Base-by-base conservation (phyloP, 148 eudicot genomes). In the Diospyros kaki region DNA sequence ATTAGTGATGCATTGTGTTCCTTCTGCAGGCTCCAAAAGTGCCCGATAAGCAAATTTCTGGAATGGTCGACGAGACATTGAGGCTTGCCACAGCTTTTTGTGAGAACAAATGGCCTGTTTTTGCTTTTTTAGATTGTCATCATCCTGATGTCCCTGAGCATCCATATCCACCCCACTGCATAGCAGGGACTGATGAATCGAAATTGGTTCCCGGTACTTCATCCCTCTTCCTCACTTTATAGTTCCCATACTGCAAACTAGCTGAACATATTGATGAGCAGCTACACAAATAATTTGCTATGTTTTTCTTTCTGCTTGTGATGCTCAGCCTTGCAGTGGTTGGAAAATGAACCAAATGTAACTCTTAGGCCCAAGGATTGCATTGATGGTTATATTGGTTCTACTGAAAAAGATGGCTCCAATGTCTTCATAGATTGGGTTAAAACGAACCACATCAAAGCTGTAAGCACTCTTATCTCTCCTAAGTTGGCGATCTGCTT, bases 121-220 rank as follows among this genome's bases (percentile, higher is more conserved):
- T 87, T 72, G 98, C 92, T 41, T 84, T 94, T 10, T 80, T 85
- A 65, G 98, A 94, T 81, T 85, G 87, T 75, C 98, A 94, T 84
- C 90, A 87, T 78, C 97, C 98, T 38, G 90, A 89, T 81, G 44
- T 89, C 66, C 98, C 98, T 15, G 98, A 94, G 77, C 98, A 76
- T 61, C 98, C 98, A 15, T 90, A 87, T 87, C 97, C 96, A 79
- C 97, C 97, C 77, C 98, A 94, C 76, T 94, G 98, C 77, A 81
- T 94, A 17, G 75, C 74, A 48, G 98, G 98, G 73, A 82, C 98
- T 55, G 86, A 84, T 59, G 97, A 94, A 83, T 74, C 96, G 12
- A 81, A 81, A 79, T 77, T 94, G 73, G 98, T 94, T 79, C 96
- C 97, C 76, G 91, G 98, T 92, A 81, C 13, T 71, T 60, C 72